Percentiles rank a stretch among this genome's conserved stretches.
Evolutionary conservation across 345 rosid genomes (phyloP).

Genomic region (Citrus reticulata): DNA sequence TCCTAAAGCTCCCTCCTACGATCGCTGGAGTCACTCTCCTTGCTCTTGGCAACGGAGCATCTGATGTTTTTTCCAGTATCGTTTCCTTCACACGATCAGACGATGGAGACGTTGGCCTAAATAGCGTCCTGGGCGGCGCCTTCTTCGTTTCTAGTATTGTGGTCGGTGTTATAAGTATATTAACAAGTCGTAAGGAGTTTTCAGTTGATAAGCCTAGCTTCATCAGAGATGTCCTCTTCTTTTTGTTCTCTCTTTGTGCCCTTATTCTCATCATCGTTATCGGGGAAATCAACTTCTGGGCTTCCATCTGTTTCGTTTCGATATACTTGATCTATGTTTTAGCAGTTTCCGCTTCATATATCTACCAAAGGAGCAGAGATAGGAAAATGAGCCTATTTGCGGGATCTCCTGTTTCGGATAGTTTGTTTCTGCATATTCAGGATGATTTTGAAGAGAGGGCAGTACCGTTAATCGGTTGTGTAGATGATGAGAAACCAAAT

Average conservation of each 20-base stretch:
- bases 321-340: constrained; percentile 60
- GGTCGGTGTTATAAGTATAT: constrained; percentile 64
- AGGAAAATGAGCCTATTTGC: constrained; percentile 3
- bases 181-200: constrained; percentile 32
- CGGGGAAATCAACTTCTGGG: constrained; percentile 58
- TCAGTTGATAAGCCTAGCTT: constrained; percentile 60
- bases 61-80: constrained; percentile 81
- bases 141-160: constrained; percentile 75
- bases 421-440: neutral
- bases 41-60: constrained; percentile 91
- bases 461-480: constrained; percentile 50
- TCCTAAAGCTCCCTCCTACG: constrained; percentile 73
- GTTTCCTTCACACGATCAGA: constrained; percentile 68
- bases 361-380: constrained; percentile 17
- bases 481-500: constrained; percentile 38
- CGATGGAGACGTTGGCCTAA: constrained; percentile 73
- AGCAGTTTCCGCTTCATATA: constrained; percentile 51
- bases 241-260: constrained; percentile 53
- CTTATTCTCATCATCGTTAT: constrained; percentile 52
- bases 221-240: constrained; percentile 70
- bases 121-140: constrained; percentile 78
- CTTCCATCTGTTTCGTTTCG: constrained; percentile 55
- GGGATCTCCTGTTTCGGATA: constrained; percentile 6
- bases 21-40: constrained; percentile 88
- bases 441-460: constrained; percentile 31